A percentile compares a stretch with the other conserved stretches of the same genome.
These are phyloP conservation scores for Nakazawaea peltata DNA, from an alignment of 805 yeast genomes.

Conservation along the genomic window DNA sequence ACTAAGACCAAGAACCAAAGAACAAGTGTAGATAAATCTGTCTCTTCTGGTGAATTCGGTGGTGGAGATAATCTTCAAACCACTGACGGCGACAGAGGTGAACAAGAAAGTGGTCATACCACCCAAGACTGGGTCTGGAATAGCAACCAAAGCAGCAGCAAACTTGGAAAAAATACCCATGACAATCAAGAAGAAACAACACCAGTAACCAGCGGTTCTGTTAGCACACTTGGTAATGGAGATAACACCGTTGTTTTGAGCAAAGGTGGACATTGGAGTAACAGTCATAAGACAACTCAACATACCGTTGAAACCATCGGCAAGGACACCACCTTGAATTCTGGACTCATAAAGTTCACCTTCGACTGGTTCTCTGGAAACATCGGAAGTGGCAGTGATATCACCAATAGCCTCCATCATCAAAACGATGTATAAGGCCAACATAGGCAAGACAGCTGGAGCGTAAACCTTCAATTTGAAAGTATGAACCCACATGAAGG, in stretches of 20 bases:
- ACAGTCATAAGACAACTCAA: slow-evolving; percentile 72
- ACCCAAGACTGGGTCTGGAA: slow-evolving; percentile 74
- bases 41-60: slow-evolving; percentile 51
- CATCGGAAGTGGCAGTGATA: slow-evolving; percentile 90
- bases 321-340: slow-evolving; percentile 87
- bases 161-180: slow-evolving; percentile 88
- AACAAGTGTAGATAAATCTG: slow-evolving; percentile 43
- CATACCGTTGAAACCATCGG: slow-evolving; percentile 79
- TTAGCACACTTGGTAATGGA: slow-evolving; percentile 89
- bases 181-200: slow-evolving; percentile 57
- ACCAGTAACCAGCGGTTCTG: slow-evolving; percentile 53
- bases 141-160: slow-evolving; percentile 82
- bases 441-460: slow-evolving; percentile 77
- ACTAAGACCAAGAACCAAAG: slow-evolving; percentile 45
- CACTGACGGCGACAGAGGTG: slow-evolving; percentile 52
- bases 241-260: slow-evolving; percentile 93
- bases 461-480: slow-evolving; percentile 72
- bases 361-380: slow-evolving; percentile 75
- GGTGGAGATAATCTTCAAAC: slow-evolving; percentile 44
- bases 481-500: slow-evolving; percentile 84
- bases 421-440: slow-evolving; percentile 73
- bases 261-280: slow-evolving; percentile 89
- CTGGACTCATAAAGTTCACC: slow-evolving; percentile 78
- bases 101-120: slow-evolving; percentile 69
- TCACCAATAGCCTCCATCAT: slow-evolving; percentile 96